Evolutionary conservation across 2,329 filamentous ascomycete species (phyloP).

Genomic region (Alternaria dauci): DNA sequence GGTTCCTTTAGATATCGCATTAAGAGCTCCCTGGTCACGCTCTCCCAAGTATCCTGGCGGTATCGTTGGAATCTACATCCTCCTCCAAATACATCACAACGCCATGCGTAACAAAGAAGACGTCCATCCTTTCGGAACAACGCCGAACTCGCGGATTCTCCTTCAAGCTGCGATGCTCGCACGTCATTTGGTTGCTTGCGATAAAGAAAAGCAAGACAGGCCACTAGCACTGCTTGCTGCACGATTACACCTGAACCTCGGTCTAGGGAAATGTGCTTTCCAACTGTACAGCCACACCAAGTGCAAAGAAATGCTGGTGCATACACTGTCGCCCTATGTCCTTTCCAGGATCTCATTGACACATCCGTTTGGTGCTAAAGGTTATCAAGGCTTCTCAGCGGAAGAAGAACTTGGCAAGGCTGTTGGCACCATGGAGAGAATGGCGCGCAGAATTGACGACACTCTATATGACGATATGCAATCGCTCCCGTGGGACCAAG

Average conservation of each 20-base stretch:
- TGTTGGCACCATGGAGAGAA: slow-evolving; percentile 39
- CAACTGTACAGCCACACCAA: slow-evolving; percentile 36
- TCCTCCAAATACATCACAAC: slow-evolving; percentile 33
- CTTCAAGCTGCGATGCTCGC: slow-evolving; percentile 43
- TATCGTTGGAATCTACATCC: slow-evolving; percentile 32
- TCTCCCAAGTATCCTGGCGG: slow-evolving; percentile 25
- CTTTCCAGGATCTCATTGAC: slow-evolving; percentile 44
- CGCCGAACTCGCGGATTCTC: slow-evolving; percentile 27
- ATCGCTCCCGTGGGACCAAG: slow-evolving; percentile 41
- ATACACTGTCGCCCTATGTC: slow-evolving; percentile 42
- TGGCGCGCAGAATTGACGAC: slow-evolving; percentile 38
- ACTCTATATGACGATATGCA: slow-evolving; percentile 38
- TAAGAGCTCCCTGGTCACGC: slow-evolving; percentile 11
- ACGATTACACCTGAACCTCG: slow-evolving; percentile 43
- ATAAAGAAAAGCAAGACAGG: slow-evolving; percentile 38
- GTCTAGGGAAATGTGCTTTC: slow-evolving; percentile 42
- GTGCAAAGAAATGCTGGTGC: slow-evolving; percentile 48
- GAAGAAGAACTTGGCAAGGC: slow-evolving; percentile 40
- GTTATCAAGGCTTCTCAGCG: slow-evolving; percentile 38
- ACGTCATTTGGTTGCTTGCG: slow-evolving; percentile 33
- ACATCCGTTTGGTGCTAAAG: slow-evolving; percentile 44
- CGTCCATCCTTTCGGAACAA: slow-evolving; percentile 7
- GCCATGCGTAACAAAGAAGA: slow-evolving; percentile 2
- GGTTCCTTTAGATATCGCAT: background rate
- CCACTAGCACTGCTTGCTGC: slow-evolving; percentile 43